Evolutionary conservation across 305 asterid species (phyloP), one percentile per base, ranked within the genome.

Genomic region (Fraxinus platypoda): DNA sequence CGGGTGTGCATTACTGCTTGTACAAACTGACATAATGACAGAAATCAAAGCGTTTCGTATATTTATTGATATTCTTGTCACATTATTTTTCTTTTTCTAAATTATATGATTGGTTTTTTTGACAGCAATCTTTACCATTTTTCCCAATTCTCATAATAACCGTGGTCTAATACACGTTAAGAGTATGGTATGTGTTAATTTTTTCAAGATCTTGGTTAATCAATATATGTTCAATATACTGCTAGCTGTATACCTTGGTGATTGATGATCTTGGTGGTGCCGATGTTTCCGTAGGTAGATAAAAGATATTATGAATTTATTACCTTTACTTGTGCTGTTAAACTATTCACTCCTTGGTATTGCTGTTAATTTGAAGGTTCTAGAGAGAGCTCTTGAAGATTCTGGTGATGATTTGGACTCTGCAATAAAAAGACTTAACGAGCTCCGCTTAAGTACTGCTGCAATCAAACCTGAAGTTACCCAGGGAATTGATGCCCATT

Each of bases 341-440:
- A 25, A 72, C 54, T 80, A 54, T 74, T 78, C 72, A 66, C 74
- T 70, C 83, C 31, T 52, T 76, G 54, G 1, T 30, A 54, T 72
- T 86, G 85, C 30, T 82, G 81, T 83, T 79, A 82, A 75, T 83
- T 85, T 80, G 34, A 81, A 96, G 99, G 86, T 93, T 85, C 93
- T 94, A 82, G 98, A 92, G 85, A 89, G 84, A 81, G 94, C 92
- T 73, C 95, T 96, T 21, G 93, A 94, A 85, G 97, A 88, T 82
- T 88, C 91, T 74, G 88, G 91, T 43, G 90, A 83, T 82, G 97
- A 96, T 88, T 78, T 96, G 89, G 98, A 96, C 88, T 88, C 92
- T 62, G 93, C 99, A 43, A 94, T 96, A 81, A 92, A 85, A 87
- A 89, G 94, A 85, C 86, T 96, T 78, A 91, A 92, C 57, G 93